Conservation (phyloP, 768 basidiomycete species). For the Stropharia rugosoannulata region DNA sequence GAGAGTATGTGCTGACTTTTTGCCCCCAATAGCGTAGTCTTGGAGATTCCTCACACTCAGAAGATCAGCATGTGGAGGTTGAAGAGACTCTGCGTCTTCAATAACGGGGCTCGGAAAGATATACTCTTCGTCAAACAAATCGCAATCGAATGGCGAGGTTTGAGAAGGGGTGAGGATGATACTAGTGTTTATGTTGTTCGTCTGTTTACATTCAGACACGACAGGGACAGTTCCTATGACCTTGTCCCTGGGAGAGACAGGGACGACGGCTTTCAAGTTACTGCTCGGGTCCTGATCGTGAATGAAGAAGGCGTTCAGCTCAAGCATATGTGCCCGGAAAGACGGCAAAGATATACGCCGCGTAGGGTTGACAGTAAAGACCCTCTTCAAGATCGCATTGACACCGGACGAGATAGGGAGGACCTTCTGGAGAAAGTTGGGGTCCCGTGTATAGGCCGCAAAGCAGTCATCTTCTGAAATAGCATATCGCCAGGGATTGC, state of each 20-base stretch:
- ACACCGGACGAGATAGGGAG: constrained; percentile 72
- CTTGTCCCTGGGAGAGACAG: neutral
- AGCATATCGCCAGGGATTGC: constrained; percentile 78
- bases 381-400: constrained; percentile 65
- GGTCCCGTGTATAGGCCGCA: constrained; percentile 58
- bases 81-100: constrained; percentile 19
- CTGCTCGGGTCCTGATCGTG: constrained; percentile 42
- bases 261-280: neutral
- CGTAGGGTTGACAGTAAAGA: constrained; percentile 68
- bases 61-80: constrained; percentile 6
- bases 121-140: constrained; percentile 33
- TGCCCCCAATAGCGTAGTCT: constrained; percentile 14
- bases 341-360: constrained; percentile 62
- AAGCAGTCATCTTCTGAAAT: constrained; percentile 67
- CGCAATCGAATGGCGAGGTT: neutral
- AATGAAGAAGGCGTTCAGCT: constrained; percentile 62
- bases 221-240: neutral
- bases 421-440: constrained; percentile 60
- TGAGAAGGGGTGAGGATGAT: neutral
- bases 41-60: constrained; percentile 13
- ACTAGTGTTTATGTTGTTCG: neutral
- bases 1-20: constrained; percentile 13
- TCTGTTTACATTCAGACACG: neutral
- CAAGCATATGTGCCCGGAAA: constrained; percentile 54
- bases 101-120: constrained; percentile 33